These are phyloP conservation scores for Erucastrum elatum DNA, from an alignment of 345 rosid genomes.

Conservation along the genomic window DNA sequence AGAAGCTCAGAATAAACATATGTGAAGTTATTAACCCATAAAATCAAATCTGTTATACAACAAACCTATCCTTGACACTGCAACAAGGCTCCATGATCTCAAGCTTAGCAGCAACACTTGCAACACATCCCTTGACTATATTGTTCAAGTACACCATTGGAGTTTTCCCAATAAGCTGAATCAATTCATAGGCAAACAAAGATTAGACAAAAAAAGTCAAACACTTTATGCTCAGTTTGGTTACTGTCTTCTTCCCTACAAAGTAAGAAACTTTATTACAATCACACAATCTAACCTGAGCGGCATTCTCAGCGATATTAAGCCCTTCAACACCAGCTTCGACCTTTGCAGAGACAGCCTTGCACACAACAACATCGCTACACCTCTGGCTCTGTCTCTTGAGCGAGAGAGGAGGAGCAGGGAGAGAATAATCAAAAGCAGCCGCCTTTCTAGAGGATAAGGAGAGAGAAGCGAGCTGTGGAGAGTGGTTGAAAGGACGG, in stretches of 20 bases:
- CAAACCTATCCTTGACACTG: conserved; percentile 91
- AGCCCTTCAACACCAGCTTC: conserved; percentile 55
- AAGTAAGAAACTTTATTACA: neutral
- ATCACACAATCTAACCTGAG: conserved; percentile 53
- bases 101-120: conserved; percentile 91
- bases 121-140: conserved; percentile 74
- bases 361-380: conserved; percentile 54
- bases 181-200: neutral
- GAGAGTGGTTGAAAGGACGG: conserved; percentile 21
- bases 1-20: conserved; percentile 3
- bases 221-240: neutral
- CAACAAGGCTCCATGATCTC: conserved; percentile 91
- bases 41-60: conserved; percentile 4
- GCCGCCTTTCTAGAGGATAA: conserved; percentile 28
- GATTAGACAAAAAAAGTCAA: conserved; percentile 10
- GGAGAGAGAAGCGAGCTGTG: conserved; percentile 34
- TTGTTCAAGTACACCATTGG: conserved; percentile 96
- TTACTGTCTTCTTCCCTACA: neutral
- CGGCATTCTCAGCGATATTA: conserved; percentile 85
- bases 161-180: conserved; percentile 87
- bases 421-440: conserved; percentile 12
- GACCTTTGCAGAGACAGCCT: conserved; percentile 56
- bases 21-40: neutral
- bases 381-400: conserved; percentile 36
- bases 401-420: conserved; percentile 27